A percentile compares a stretch with the other conserved stretches of the same genome.
These are phyloP conservation scores for Boechera stricta DNA, from an alignment of 345 rosid species.

Conservation along the genomic window DNA sequence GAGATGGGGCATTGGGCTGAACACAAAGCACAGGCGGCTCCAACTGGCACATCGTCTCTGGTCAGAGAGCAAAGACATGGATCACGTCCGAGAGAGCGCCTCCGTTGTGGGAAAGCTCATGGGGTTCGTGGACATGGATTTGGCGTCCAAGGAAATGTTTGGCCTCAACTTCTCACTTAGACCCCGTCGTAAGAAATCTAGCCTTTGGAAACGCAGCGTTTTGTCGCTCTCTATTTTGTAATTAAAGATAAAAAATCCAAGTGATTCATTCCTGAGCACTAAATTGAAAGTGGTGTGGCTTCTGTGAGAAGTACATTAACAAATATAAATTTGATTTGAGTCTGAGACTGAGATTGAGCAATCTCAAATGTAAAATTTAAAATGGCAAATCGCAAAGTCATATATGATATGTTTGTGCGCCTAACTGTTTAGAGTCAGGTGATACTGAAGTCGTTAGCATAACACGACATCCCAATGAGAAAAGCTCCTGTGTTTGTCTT, in stretches of 20 bases:
- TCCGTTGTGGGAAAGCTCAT: constrained; percentile 68
- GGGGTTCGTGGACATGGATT: constrained; percentile 55
- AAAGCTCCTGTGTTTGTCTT: not conserved
- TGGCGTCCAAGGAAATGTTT: constrained; percentile 55
- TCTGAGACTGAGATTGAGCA: constrained; percentile 12
- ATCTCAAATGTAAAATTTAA: not conserved
- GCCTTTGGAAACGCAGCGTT: constrained; percentile 50
- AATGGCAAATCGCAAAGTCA: constrained; percentile 5
- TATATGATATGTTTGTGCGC: not conserved
- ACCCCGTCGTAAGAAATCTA: constrained; percentile 43
- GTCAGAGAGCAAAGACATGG: constrained; percentile 65
- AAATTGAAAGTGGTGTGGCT: constrained; percentile 28
- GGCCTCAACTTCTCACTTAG: constrained; percentile 53
- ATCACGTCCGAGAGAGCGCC: constrained; percentile 76
- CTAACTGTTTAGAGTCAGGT: not conserved
- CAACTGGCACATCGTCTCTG: constrained; percentile 67
- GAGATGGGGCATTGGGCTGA: constrained; percentile 72
- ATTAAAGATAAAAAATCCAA: constrained; percentile 5
- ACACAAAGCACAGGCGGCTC: constrained; percentile 65
- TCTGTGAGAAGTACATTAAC: constrained; percentile 18
- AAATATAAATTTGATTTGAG: constrained; percentile 8
- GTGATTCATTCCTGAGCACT: constrained; percentile 13
- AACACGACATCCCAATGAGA: not conserved
- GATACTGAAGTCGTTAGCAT: not conserved
- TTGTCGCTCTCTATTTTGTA: constrained; percentile 49